Evolutionary conservation across 2,329 filamentous ascomycete genomes (phyloP).

Genomic region (Stagonosporopsis vannaccii): DNA sequence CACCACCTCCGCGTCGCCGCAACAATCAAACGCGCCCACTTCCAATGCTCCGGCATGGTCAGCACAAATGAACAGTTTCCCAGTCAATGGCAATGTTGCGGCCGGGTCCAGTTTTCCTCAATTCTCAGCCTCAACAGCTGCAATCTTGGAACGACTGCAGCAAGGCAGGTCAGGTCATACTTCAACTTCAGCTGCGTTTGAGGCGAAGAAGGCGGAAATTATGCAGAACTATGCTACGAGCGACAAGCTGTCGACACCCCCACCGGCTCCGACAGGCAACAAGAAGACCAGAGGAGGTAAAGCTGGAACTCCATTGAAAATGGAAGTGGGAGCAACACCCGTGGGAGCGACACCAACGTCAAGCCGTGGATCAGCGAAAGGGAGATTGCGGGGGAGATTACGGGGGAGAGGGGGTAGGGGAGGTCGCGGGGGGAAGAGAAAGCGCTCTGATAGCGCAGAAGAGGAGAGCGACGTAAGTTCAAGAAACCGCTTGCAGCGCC

Average conservation of each 20-base stretch:
- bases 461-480: slow-evolving; percentile 45
- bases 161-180: slow-evolving; percentile 44
- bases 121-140: slow-evolving; percentile 51
- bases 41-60: slow-evolving; percentile 36
- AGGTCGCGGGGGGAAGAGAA: slow-evolving; percentile 49
- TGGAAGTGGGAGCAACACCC: slow-evolving; percentile 35
- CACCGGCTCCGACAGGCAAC: slow-evolving; percentile 39
- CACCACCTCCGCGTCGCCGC: slow-evolving; percentile 30
- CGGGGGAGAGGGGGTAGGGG: slow-evolving; percentile 47
- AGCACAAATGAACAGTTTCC: slow-evolving; percentile 36
- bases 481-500: not conserved
- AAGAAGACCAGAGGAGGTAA: slow-evolving; percentile 46
- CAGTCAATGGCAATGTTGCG: slow-evolving; percentile 11
- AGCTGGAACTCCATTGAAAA: slow-evolving; percentile 44
- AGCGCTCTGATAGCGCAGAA: slow-evolving; percentile 47
- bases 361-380: slow-evolving; percentile 47
- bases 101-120: slow-evolving; percentile 35
- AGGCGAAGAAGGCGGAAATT: slow-evolving; percentile 56
- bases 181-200: slow-evolving; percentile 51
- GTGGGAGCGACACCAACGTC: slow-evolving; percentile 34
- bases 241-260: slow-evolving; percentile 51
- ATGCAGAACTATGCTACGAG: slow-evolving; percentile 56
- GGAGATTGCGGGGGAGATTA: slow-evolving; percentile 46
- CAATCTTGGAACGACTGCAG: slow-evolving; percentile 51
- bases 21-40: slow-evolving; percentile 30